Evolutionary conservation across 1,284 basidiomycete species (phyloP), one percentile per base, ranked within the genome.

Genomic region (Mycena sp.): DNA sequence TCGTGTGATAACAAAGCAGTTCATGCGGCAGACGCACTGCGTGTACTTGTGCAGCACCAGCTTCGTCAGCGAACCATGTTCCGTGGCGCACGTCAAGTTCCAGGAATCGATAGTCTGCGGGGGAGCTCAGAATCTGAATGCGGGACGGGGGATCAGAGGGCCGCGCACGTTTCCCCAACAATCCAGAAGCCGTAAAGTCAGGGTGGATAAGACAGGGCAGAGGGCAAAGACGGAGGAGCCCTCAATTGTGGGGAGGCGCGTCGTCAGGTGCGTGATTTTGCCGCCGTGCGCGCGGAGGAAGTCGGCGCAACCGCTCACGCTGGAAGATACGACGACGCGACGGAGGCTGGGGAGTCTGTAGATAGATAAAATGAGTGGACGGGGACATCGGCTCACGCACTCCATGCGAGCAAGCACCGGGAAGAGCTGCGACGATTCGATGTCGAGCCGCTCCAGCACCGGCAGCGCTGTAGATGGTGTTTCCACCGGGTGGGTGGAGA

Each of bases 151-250:
- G 32, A 14, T 35, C 14, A 35, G 7, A 14, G 14, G 32, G 14
- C 32, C 9, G 14, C 32, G 7, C 14, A 35, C 32, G 32, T 35
- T 14, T 14, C 14, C 32, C 30, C 29, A n/a, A 12, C 26, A n/a
- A n/a, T 12, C 17, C 9, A 29, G 14, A 41, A 25, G 41, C 12
- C 21, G 28, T 32, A 25, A 48, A 14, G 32, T 28, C 12, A 57
- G 55, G 11, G 55, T 49, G n/a, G 45, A 40, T 25, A 57, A 38
- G 26, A 28, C 17, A 25, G 55, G 55, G 21, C 55, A 57, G 6
- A 57, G 35, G 12, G 21, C 12, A 9, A 57, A 57, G 7, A 49
- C 19, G 2, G 55, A 30, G 17, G 38, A 11, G 5, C 23, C 23
- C 25, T 26, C 25, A 14, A 14, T 11, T 35, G 26, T 40, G 19